Percentiles rank a stretch among this genome's conserved stretches.
These are phyloP conservation scores for Termitomyces bulborhizus DNA, from an alignment of 768 basidiomycete genomes.

Conservation along the genomic window DNA sequence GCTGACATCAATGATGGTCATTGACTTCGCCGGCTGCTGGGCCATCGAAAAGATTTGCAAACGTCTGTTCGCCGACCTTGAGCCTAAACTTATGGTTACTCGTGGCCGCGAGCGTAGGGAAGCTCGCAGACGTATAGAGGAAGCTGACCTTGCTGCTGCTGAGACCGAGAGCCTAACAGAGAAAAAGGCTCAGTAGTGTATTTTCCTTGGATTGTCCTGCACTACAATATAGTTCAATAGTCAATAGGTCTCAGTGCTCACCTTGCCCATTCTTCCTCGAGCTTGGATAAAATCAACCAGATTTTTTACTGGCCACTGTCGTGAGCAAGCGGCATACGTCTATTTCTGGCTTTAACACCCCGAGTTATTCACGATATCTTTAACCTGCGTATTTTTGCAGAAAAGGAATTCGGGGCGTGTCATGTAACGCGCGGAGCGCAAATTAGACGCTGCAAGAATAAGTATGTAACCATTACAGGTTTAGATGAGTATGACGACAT, in stretches of 20 bases:
- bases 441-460: neutral
- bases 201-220: neutral
- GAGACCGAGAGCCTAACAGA: conserved; percentile 8
- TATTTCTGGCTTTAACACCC: neutral
- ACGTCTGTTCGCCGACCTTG: conserved; percentile 78
- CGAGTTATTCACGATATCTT: neutral
- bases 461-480: too few relatives aligned
- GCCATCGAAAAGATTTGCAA: conserved; percentile 80
- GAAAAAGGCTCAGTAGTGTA: conserved; percentile 19
- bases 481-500: conserved; percentile 6
- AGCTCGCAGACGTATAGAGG: conserved; percentile 40
- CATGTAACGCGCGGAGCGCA: neutral
- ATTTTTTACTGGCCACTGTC: neutral
- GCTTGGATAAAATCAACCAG: neutral
- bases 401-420: neutral
- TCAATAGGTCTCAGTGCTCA: neutral
- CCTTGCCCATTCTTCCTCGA: neutral
- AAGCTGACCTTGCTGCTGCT: conserved; percentile 12
- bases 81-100: conserved; percentile 81
- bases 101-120: conserved; percentile 80
- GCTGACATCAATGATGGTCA: conserved; percentile 74
- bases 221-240: neutral
- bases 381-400: too few relatives aligned
- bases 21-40: conserved; percentile 89
- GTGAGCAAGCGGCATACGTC: neutral